Evolutionary conservation across 208 protist genomes (phyloP).

Genomic region (Leishmania arabica): DNA sequence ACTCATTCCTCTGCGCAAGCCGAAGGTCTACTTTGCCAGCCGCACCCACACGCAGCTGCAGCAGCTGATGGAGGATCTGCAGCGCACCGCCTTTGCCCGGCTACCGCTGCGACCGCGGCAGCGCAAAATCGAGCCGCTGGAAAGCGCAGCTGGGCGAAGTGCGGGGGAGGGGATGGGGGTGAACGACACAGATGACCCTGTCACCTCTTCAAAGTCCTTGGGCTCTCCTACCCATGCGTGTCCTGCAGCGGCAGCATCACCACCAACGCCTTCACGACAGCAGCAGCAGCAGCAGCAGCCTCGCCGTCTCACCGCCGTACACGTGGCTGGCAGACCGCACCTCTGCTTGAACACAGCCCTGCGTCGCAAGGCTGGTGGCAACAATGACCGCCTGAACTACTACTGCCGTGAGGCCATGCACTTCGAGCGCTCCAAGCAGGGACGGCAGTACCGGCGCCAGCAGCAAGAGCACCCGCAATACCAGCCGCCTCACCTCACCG

Average conservation of each 20-base stretch:
- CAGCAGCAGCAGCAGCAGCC: slow-evolving; percentile 5
- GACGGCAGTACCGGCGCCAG: slow-evolving; percentile 35
- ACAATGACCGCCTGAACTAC: slow-evolving; percentile 86
- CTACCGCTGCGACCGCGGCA: slow-evolving; percentile 31
- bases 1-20: slow-evolving; percentile 52
- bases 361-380: slow-evolving; percentile 22
- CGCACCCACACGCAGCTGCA: slow-evolving; percentile 96
- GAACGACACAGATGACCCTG: background rate
- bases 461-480: slow-evolving; percentile 1
- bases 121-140: background rate
- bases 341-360: slow-evolving; percentile 90
- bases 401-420: slow-evolving; percentile 91
- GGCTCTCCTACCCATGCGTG: background rate
- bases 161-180: background rate
- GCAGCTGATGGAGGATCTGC: slow-evolving; percentile 93
- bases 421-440: slow-evolving; percentile 62
- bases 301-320: slow-evolving; percentile 59
- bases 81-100: slow-evolving; percentile 76
- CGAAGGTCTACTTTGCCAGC: slow-evolving; percentile 94
- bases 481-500: background rate
- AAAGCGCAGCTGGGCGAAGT: background rate
- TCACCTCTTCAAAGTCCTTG: background rate
- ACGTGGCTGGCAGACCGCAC: slow-evolving; percentile 90
- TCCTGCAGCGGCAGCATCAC: background rate
- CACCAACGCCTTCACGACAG: slow-evolving; percentile 5